These are phyloP conservation scores for Dioscorea cayenensis DNA, from an alignment of 116 monocot species.

Conservation along the genomic window DNA sequence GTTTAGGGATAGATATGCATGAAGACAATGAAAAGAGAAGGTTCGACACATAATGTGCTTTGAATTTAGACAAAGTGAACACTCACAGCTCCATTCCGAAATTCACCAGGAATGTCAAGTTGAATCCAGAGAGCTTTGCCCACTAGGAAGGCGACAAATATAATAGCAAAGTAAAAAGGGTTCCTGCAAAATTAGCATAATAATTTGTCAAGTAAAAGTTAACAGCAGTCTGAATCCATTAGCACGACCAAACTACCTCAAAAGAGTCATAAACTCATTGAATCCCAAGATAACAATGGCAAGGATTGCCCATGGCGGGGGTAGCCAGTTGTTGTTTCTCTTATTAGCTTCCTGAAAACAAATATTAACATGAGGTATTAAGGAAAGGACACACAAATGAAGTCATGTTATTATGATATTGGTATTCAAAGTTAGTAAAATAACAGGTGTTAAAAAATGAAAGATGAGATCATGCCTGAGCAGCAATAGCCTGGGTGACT, in stretches of 20 bases:
- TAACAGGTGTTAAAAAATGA: neutral
- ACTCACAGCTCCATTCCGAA: slow-evolving; percentile 78
- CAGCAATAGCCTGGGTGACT: slow-evolving; percentile 76
- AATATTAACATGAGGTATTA: neutral
- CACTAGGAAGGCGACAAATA: slow-evolving; percentile 66
- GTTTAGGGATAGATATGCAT: too few species aligned
- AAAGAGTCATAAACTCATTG: slow-evolving; percentile 90
- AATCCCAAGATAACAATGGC: slow-evolving; percentile 68
- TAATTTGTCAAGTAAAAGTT: too few species aligned
- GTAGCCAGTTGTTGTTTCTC: slow-evolving; percentile 83
- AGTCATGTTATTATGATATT: too few species aligned
- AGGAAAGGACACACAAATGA: too few species aligned
- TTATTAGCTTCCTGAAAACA: slow-evolving; percentile 67
- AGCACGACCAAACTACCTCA: slow-evolving; percentile 31
- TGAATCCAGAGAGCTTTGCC: slow-evolving; percentile 93
- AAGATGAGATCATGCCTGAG: slow-evolving; percentile 33
- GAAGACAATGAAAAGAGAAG: neutral
- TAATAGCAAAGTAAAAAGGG: slow-evolving; percentile 58
- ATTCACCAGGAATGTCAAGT: slow-evolving; percentile 63
- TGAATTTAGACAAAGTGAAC: neutral
- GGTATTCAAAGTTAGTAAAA: too few species aligned
- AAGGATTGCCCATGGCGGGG: slow-evolving; percentile 76
- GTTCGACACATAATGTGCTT: neutral
- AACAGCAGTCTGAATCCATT: neutral
- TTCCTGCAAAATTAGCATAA: slow-evolving; percentile 35